Conservation (phyloP, 2,329 filamentous ascomycete species). For the Trichoderma atroviride region DNA sequence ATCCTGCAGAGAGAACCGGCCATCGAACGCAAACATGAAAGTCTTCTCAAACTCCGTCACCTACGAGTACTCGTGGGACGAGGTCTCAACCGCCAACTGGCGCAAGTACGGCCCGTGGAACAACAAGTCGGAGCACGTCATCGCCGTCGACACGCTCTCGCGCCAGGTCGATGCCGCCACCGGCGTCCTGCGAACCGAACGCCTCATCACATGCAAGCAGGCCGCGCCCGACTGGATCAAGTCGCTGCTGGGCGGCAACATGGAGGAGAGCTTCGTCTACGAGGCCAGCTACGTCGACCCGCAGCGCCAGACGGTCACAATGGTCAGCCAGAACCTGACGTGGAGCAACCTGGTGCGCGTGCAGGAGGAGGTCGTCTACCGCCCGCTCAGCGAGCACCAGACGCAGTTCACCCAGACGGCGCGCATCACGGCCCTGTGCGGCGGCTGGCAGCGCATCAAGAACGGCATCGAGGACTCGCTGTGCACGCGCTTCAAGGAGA, state of each 20-base stretch:
- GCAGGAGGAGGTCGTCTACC: constrained; percentile 89
- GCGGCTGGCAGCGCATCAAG: constrained; percentile 96
- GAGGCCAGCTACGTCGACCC: constrained; percentile 96
- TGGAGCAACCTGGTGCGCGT: constrained; percentile 88
- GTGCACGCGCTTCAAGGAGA: constrained; percentile 86
- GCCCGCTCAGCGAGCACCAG: constrained; percentile 58
- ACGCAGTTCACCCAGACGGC: constrained; percentile 90
- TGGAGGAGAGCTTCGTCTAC: constrained; percentile 84
- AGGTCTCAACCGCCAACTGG: constrained; percentile 98
- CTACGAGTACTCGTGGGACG: constrained; percentile 98
- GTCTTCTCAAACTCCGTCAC: constrained; percentile 89
- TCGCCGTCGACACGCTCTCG: constrained; percentile 89
- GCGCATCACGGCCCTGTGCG: constrained; percentile 89
- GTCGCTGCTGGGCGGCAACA: constrained; percentile 71
- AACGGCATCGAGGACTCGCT: constrained; percentile 94
- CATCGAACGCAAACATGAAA: constrained; percentile 68
- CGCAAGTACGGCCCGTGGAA: constrained; percentile 99
- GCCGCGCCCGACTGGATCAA: constrained; percentile 77
- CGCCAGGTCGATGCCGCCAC: constrained; percentile 62
- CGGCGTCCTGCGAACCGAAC: constrained; percentile 63
- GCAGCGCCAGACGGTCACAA: constrained; percentile 80
- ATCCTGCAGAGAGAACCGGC: background rate
- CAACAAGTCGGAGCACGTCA: constrained; percentile 94
- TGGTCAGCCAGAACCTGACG: constrained; percentile 95
- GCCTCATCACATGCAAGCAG: constrained; percentile 64